Conservation (phyloP, 352 stramenopile species). For the Globisporangium echinulatum region DNA sequence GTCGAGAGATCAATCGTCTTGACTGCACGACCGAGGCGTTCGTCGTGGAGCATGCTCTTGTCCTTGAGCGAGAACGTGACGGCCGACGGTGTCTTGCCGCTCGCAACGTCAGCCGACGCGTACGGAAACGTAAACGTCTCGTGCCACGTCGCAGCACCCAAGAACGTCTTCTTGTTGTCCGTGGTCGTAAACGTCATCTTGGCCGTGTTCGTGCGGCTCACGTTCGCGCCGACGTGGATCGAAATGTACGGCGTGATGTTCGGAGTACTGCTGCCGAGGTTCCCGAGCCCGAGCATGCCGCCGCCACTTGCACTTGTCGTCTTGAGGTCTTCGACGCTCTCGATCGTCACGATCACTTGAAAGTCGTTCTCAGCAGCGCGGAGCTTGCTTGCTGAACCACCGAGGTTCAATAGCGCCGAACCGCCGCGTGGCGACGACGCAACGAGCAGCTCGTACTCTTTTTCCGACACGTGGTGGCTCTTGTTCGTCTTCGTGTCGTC, state of each 20-base stretch:
- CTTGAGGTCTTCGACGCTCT: constrained; percentile 47
- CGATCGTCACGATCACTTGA: constrained; percentile 69
- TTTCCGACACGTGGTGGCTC: constrained; percentile 70
- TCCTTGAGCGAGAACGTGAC: constrained; percentile 42
- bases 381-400: constrained; percentile 15
- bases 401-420: constrained; percentile 18
- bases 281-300: constrained; percentile 62
- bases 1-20: constrained; percentile 12
- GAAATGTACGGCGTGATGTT: constrained; percentile 81
- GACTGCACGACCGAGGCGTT: constrained; percentile 25
- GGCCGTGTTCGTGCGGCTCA: constrained; percentile 56
- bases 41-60: constrained; percentile 48
- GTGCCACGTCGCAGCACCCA: constrained; percentile 50
- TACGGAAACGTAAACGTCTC: constrained; percentile 80
- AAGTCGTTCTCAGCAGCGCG: constrained; percentile 37
- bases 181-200: constrained; percentile 52
- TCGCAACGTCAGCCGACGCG: constrained; percentile 42
- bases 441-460: constrained; percentile 65
- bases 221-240: constrained; percentile 63
- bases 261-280: constrained; percentile 65
- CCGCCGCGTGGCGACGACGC: constrained; percentile 35
- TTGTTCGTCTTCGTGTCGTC: constrained; percentile 78
- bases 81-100: constrained; percentile 4
- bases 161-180: constrained; percentile 15
- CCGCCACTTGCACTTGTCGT: constrained; percentile 57